These are phyloP conservation scores for Nannochloropsis granulata DNA, from an alignment of 108 stramenopile species.

Conservation along the genomic window DNA sequence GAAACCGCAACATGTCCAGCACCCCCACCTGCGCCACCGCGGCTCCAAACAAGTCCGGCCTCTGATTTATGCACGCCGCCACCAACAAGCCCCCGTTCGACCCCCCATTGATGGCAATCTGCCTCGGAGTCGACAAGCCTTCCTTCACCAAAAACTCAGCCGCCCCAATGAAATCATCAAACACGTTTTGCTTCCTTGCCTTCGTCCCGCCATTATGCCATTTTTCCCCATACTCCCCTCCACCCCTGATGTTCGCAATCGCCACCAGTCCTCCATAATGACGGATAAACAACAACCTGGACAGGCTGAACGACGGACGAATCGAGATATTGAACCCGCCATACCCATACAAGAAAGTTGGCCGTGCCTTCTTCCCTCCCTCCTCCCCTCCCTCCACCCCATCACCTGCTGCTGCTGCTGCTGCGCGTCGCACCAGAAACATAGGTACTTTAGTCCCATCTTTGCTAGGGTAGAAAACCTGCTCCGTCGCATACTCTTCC, in stretches of 20 bases:
- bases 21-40: constrained; percentile 60
- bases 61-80: constrained; percentile 38
- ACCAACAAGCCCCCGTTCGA: constrained; percentile 82
- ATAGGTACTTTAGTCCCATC: constrained; percentile 39
- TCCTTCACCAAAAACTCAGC: constrained; percentile 57
- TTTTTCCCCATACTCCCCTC: constrained; percentile 53
- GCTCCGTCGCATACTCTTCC: constrained; percentile 17
- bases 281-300: constrained; percentile 39
- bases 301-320: constrained; percentile 79
- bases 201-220: constrained; percentile 65
- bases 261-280: constrained; percentile 67
- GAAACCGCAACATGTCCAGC: constrained; percentile 68
- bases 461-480: constrained; percentile 24
- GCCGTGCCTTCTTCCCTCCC: constrained; percentile 14
- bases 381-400: background rate
- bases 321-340: constrained; percentile 93
- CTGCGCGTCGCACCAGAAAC: constrained; percentile 18
- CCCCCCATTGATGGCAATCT: constrained; percentile 79
- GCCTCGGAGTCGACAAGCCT: constrained; percentile 55
- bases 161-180: constrained; percentile 89
- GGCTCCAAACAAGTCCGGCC: constrained; percentile 84
- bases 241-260: constrained; percentile 78
- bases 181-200: constrained; percentile 65
- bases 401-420: background rate
- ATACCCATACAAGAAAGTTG: constrained; percentile 58